Evolutionary conservation across 306 rosid species (phyloP).

Genomic region (Spatholobus suberectus): DNA sequence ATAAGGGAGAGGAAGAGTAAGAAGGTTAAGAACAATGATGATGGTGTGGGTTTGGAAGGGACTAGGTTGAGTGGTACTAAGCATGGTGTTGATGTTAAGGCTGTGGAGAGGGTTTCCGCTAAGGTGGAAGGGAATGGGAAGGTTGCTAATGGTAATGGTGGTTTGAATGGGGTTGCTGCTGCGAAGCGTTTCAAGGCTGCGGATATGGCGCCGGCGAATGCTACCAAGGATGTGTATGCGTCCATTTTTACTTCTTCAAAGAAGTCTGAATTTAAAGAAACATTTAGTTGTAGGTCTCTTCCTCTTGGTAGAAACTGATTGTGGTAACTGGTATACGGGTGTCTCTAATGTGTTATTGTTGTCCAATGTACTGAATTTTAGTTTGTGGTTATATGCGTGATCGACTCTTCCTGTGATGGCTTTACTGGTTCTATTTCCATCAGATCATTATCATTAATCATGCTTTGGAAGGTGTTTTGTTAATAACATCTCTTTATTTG

Average conservation of each 20-base stretch:
- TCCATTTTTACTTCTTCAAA: slow-evolving; percentile 87
- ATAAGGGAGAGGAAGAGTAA: slow-evolving; percentile 66
- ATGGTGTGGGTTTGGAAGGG: slow-evolving; percentile 48
- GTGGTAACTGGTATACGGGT: slow-evolving; percentile 5
- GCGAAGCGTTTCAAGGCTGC: slow-evolving; percentile 81
- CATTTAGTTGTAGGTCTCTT: slow-evolving; percentile 78
- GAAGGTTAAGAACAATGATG: slow-evolving; percentile 66
- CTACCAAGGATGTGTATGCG: slow-evolving; percentile 84
- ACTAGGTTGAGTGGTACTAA: slow-evolving; percentile 71
- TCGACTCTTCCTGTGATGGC: slow-evolving; percentile 23
- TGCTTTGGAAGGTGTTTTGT: slow-evolving; percentile 14
- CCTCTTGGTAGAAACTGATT: slow-evolving; percentile 93
- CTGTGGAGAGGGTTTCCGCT: slow-evolving; percentile 56
- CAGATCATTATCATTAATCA: neutral
- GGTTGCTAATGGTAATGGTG: slow-evolving; percentile 50
- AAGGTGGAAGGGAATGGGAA: slow-evolving; percentile 60
- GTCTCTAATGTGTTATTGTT: slow-evolving; percentile 10
- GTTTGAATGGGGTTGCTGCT: slow-evolving; percentile 53
- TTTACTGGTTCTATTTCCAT: neutral
- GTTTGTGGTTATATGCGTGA: neutral
- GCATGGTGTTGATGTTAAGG: slow-evolving; percentile 72
- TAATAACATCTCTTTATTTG: neutral
- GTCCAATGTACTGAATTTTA: slow-evolving; percentile 23
- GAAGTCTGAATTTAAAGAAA: slow-evolving; percentile 84
- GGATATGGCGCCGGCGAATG: slow-evolving; percentile 74